A percentile compares a stretch with the other conserved stretches of the same genome.
Evolutionary conservation across 768 basidiomycete genomes (phyloP).

Genomic region (Cystofilobasidium capitatum): DNA sequence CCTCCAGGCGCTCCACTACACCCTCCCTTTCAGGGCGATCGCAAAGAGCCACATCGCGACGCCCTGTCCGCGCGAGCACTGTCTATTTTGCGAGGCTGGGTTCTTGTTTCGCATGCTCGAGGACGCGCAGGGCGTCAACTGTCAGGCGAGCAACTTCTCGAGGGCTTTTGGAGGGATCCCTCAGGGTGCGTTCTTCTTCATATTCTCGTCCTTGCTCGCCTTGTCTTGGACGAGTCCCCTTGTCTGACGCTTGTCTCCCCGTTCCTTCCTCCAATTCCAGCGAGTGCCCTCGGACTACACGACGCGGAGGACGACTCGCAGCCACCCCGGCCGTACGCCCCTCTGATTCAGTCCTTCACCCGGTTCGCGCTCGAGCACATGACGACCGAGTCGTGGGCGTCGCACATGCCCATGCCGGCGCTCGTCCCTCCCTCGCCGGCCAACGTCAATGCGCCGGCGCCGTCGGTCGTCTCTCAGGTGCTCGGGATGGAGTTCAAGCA

Average conservation of each 20-base stretch:
- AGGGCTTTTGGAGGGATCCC: constrained; percentile 81
- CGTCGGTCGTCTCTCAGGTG: constrained; percentile 75
- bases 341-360: constrained; percentile 89
- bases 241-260: background rate
- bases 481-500: constrained; percentile 71
- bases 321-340: constrained; percentile 66
- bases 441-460: constrained; percentile 38
- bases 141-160: constrained; percentile 95
- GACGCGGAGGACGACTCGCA: constrained; percentile 66
- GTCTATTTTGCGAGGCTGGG: constrained; percentile 86
- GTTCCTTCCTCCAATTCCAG: constrained; percentile 28
- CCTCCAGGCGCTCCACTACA: constrained; percentile 83
- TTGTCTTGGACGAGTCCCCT: background rate
- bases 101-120: constrained; percentile 92
- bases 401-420: constrained; percentile 49
- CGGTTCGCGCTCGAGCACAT: constrained; percentile 84
- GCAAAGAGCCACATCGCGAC: constrained; percentile 88
- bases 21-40: constrained; percentile 60
- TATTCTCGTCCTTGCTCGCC: background rate
- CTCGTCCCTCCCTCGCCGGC: constrained; percentile 41
- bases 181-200: constrained; percentile 51
- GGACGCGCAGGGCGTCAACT: constrained; percentile 86
- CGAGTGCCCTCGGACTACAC: constrained; percentile 73
- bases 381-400: constrained; percentile 51
- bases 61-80: constrained; percentile 80